These are phyloP conservation scores for Cryomyces antarcticus DNA, from an alignment of 495 filamentous ascomycete species.

Conservation along the genomic window DNA sequence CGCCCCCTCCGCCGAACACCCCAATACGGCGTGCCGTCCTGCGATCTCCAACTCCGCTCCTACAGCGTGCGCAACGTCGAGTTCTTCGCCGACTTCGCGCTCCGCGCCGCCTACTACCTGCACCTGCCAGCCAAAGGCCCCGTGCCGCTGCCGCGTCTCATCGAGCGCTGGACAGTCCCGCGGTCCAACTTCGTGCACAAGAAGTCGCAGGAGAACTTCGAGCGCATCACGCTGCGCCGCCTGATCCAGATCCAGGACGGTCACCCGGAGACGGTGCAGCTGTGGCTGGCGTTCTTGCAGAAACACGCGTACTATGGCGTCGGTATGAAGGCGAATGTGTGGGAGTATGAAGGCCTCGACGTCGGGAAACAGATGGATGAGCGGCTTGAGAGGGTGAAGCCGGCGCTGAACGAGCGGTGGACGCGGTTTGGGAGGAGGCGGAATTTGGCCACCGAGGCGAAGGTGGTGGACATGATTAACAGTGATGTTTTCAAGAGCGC, in stretches of 20 bases:
- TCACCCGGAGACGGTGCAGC: conserved; percentile 64
- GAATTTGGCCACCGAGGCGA: conserved; percentile 3
- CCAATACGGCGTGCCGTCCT: conserved; percentile 57
- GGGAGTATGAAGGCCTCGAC: conserved; percentile 53
- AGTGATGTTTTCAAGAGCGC: conserved; percentile 11
- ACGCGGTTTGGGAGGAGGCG: conserved; percentile 1
- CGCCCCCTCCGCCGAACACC: conserved; percentile 59
- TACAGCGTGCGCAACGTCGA: conserved; percentile 81
- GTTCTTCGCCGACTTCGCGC: conserved; percentile 85
- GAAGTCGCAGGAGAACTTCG: conserved; percentile 95
- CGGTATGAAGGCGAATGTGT: conserved; percentile 97
- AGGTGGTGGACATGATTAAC: conserved; percentile 12
- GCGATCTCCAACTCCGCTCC: conserved; percentile 81
- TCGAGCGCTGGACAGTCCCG: conserved; percentile 87
- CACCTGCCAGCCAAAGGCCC: conserved; percentile 72
- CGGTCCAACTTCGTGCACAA: conserved; percentile 80
- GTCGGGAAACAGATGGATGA: conserved; percentile 13
- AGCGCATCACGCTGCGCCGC: conserved; percentile 67
- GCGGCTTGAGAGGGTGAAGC: conserved; percentile 10
- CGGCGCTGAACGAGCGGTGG: conserved; percentile 6
- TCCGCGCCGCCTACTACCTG: conserved; percentile 88
- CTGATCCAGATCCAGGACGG: conserved; percentile 90
- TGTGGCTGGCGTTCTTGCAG: conserved; percentile 78
- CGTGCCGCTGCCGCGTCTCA: conserved; percentile 68
- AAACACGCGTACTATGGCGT: conserved; percentile 86